Evolutionary conservation across 495 filamentous ascomycete genomes (phyloP), one percentile per base, ranked within the genome.

Genomic region (Penicillium steckii): DNA sequence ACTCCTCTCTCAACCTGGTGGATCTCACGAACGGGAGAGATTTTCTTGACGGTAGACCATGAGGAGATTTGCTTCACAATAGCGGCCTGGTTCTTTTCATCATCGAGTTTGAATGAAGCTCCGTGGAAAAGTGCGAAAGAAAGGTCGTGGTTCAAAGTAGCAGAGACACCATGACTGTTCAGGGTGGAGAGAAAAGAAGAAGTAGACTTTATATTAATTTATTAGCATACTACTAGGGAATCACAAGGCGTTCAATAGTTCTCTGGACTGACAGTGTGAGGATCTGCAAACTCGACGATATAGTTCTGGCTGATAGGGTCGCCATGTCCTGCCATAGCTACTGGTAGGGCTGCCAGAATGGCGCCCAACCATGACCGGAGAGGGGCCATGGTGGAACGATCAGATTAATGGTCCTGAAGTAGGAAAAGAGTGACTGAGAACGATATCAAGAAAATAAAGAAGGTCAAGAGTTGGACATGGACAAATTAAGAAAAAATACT

Each of bases 281-380:
- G 19, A 44, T 60, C 46, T 23, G 18, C 23, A 37, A 60, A 63
- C n/a, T 63, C 60, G 15, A 63, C 56, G 22, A 63, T 56, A 35
- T 63, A 63, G 43, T 35, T 48, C 24, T 53, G 29, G 3, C 50
- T 23, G 25, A 59, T 44, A 8, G 55, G 35, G 40, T 57, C 55
- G 24, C 55, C 55, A 37, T 57, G 44, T 24, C 55, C 55, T 22
- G 55, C 55, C 38, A 57, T 9, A 45, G 44, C 55, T 22, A 57
- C 35, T 3, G 55, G 55, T 30, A 57, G 25, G 21, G 55, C 25
- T 17, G 52, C 52, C 10, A 53, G 37, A n/a, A 48, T 17, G 13
- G 52, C 52, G 21, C 46, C 46, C 29, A 55, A 2, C 46, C 53
- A 50, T 44, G 50, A 23, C 50, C 50, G 47, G 18, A 53, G 13